Base-by-base conservation (phyloP, 1,284 basidiomycete species). In the Tetrapyrgos nigripes region DNA sequence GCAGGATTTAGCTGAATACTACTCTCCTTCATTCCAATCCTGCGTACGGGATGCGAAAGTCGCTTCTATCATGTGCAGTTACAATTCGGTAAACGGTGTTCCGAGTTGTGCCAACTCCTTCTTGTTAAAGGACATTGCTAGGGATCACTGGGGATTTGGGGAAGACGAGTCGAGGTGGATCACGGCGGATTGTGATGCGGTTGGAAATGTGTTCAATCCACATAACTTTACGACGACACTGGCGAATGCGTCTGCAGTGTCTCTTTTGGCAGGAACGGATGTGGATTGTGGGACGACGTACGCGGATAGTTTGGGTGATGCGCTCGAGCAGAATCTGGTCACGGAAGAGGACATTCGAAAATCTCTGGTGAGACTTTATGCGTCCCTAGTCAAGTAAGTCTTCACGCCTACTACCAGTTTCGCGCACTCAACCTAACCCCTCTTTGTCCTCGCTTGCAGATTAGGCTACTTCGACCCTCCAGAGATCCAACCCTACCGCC, bases 11-110 rank as follows among this genome's bases (percentile, higher is more conserved):
- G 79, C 76, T 66, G 83, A 85, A 62, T 86, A 75, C 64, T 85
- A 85, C 66, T 71, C 81, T 3, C 82, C 80, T 0, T 68, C 82
- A 8, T 86, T 85, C 79, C 81, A 84, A 67, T 76, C 72, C 51
- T 85, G 83, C 64, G 83, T 84, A 24, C 76, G 83, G 46, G 84
- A 86, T 63, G 84, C 83, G 13, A 82, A 83, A 62, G 84, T 82
- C 46, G 81, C 75, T 1, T 81, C 81, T 27, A 74, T 84, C 37
- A 86, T 86, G 84, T 86, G 83, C 73, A 81, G 79, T 58, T 86
- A 86, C 64, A 85, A 85, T 62, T 79, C 83, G 11, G 82, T 86
- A 19, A 85, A 86, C 60, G 84, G 84, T 2, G 68, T 85, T 31
- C 84, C 84, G 6, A 74, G 80, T 1, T 86, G 84, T 63, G 83